Evolutionary conservation across 1,284 basidiomycete genomes (phyloP), one percentile per base, ranked within the genome.

Genomic region (Pseudozyma sp.): DNA sequence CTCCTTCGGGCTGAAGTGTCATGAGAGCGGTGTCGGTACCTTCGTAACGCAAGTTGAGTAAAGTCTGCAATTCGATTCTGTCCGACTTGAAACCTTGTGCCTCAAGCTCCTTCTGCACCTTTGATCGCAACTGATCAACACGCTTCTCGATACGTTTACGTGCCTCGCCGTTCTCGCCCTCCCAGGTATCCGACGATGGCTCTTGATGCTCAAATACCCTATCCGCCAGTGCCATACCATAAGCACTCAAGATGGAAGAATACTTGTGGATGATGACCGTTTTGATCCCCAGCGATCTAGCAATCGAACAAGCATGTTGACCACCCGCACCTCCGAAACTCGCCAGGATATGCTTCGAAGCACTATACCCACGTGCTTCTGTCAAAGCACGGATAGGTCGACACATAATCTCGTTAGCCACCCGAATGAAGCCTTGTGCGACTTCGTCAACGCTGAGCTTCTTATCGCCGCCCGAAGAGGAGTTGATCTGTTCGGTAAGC

Each of bases 281-380:
- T 77, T 89, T 89, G 77, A 96, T 95, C 9, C 92, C 92, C 0
- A 96, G 88, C 34, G 92, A 87, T 25, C 89, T 88, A n/a, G 88
- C 93, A 51, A 96, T 93, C 76, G 93, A 91, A 87, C 93, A 95
- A 5, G 93, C 94, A 77, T 95, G 93, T 80, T 96, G 94, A 0
- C 94, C 94, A 13, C 94, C 94, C 3, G 93, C 93, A 18, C 93
- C 93, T 25, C 93, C 95, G 79, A 97, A 97, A 68, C 91, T 92
- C 3, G 93, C 92, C 5, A 97, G 91, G 90, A 94, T 89, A 82
- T 97, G 95, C 79, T 90, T 91, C 1, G 90, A 89, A 0, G 92
- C 92, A 3, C 92, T 92, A 85, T 94, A 91, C 5, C 95, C 95
- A 51, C 93, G 87, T 1, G 93, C 94, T 86, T 96, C 95, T 0